A percentile compares a stretch with the other conserved stretches of the same genome.
phyloP scores from a whole-genome alignment of 495 filamentous ascomycete genomes.

The Articulospora tetracladia region DNA sequence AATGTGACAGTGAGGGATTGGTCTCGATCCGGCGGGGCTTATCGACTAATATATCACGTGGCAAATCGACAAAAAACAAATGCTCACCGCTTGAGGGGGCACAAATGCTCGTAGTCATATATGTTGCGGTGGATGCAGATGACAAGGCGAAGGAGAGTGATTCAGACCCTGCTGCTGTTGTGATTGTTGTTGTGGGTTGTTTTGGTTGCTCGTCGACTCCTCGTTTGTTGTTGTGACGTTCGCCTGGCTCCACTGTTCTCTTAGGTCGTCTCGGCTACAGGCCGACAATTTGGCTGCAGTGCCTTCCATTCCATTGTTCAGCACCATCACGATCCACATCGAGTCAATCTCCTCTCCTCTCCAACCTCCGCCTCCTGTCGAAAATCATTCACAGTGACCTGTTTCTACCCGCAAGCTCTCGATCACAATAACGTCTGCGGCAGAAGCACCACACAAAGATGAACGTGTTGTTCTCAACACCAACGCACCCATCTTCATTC shows the following conservation, averaged over 20 bases:
- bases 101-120: background rate
- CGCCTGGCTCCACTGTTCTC: background rate
- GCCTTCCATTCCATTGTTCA: no score
- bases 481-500: slow-evolving; percentile 59
- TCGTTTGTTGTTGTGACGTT: background rate
- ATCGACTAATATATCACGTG: background rate
- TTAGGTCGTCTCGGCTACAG: background rate
- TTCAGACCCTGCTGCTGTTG: background rate
- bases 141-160: background rate
- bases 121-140: background rate
- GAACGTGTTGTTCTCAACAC: slow-evolving; percentile 42
- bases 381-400: background rate
- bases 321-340: background rate
- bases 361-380: background rate
- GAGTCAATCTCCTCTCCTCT: background rate
- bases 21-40: background rate
- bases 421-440: background rate
- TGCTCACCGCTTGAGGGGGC: background rate
- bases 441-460: slow-evolving; percentile 29
- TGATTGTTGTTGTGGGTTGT: background rate
- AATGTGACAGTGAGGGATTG: background rate
- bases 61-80: background rate
- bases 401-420: background rate
- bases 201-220: background rate
- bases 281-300: background rate